phyloP scores from a whole-genome alignment of 176 grass and related monocot genomes.

The Phoenix dactylifera region DNA sequence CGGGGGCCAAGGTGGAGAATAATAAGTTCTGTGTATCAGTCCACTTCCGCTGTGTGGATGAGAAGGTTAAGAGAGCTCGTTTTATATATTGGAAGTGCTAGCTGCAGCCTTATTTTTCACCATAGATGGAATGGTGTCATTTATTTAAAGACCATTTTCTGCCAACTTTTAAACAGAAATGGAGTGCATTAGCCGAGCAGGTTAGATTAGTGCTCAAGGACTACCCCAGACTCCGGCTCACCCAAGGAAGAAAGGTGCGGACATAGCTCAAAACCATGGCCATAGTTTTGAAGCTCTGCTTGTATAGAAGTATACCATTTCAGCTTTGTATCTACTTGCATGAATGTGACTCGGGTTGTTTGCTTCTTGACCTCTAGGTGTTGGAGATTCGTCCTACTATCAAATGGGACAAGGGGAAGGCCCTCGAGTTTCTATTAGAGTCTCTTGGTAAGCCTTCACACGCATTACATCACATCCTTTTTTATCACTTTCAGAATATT shows the following conservation, averaged over 20 bases:
- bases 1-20: slow-evolving; percentile 62
- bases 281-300: too few relatives aligned
- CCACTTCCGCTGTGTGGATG: slow-evolving; percentile 62
- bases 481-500: too few relatives aligned
- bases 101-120: too few relatives aligned
- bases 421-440: slow-evolving; percentile 58
- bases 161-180: slow-evolving; percentile 21
- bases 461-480: not conserved
- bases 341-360: not conserved
- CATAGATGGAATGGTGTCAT: too few relatives aligned
- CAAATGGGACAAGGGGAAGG: slow-evolving; percentile 78
- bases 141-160: too few relatives aligned
- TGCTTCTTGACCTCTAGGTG: slow-evolving; percentile 8
- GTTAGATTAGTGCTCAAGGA: slow-evolving; percentile 43
- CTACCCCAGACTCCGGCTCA: slow-evolving; percentile 43
- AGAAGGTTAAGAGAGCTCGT: slow-evolving; percentile 29
- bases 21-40: slow-evolving; percentile 77
- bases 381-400: slow-evolving; percentile 54
- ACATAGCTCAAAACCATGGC: not conserved
- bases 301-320: too few relatives aligned
- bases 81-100: too few relatives aligned
- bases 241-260: slow-evolving; percentile 49
- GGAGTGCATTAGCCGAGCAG: slow-evolving; percentile 34
- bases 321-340: not conserved
- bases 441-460: slow-evolving; percentile 23